Conservation (phyloP, 2,329 filamentous ascomycete species). For the Aureobasidium sp. region DNA sequence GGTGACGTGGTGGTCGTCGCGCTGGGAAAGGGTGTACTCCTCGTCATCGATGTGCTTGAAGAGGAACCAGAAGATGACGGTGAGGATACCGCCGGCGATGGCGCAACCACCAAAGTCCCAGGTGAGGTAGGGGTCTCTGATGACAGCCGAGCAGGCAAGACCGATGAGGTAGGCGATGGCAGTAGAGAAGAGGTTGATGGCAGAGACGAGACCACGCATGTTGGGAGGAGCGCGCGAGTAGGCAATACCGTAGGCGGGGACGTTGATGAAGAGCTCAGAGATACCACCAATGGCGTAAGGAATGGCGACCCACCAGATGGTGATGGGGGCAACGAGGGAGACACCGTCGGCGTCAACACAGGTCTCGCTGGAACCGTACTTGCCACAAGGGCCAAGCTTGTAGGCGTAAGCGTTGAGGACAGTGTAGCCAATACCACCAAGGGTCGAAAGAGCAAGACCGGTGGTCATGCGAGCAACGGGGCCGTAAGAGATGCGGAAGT, state of each 20-base stretch:
- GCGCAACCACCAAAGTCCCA: constrained; percentile 46
- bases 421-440: constrained; percentile 36
- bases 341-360: constrained; percentile 26
- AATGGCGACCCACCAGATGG: constrained; percentile 38
- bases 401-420: constrained; percentile 43
- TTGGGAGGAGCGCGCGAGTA: constrained; percentile 37
- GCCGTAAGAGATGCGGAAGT: constrained; percentile 32
- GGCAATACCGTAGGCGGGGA: constrained; percentile 41
- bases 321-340: constrained; percentile 31
- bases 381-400: constrained; percentile 38
- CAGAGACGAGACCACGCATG: constrained; percentile 38
- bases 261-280: constrained; percentile 37
- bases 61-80: constrained; percentile 42
- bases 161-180: constrained; percentile 35
- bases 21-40: constrained; percentile 21
- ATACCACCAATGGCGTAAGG: constrained; percentile 33
- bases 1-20: constrained; percentile 18
- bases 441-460: constrained; percentile 44
- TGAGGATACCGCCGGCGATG: constrained; percentile 43
- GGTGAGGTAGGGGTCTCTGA: constrained; percentile 42
- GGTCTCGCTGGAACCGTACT: constrained; percentile 33
- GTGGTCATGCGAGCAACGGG: constrained; percentile 46
- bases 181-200: constrained; percentile 36
- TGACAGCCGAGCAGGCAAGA: constrained; percentile 25
- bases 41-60: constrained; percentile 37